phyloP scores from a whole-genome alignment of 2,329 filamentous ascomycete species.

The Rugonectria rugulosa region DNA sequence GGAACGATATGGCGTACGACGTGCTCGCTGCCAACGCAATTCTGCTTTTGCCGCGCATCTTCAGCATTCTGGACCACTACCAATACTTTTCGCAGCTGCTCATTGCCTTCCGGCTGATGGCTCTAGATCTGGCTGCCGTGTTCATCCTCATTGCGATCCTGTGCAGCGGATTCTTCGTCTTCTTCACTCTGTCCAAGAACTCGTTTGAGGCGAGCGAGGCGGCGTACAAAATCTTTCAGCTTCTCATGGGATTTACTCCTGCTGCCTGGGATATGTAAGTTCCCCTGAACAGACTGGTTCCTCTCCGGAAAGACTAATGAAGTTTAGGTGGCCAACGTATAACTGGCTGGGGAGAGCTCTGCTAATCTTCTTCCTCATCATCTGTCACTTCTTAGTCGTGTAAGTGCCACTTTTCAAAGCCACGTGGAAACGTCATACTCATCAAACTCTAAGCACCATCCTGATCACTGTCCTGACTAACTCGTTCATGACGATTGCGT shows the following conservation, averaged over 20 bases:
- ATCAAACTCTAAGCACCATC: slow-evolving; percentile 67
- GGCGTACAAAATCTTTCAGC: slow-evolving; percentile 92
- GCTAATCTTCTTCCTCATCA: slow-evolving; percentile 84
- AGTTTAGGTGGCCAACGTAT: slow-evolving; percentile 70
- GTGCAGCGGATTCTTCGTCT: slow-evolving; percentile 95
- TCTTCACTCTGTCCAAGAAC: slow-evolving; percentile 83
- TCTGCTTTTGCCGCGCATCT: slow-evolving; percentile 86
- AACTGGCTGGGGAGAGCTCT: slow-evolving; percentile 80
- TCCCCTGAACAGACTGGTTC: not conserved
- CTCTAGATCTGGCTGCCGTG: slow-evolving; percentile 84
- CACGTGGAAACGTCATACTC: slow-evolving; percentile 8
- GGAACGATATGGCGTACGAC: slow-evolving; percentile 89
- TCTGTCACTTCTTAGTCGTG: slow-evolving; percentile 94
- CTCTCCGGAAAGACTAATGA: slow-evolving; percentile 22
- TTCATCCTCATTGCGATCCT: slow-evolving; percentile 84
- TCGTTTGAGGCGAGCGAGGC: slow-evolving; percentile 75
- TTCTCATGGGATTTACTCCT: slow-evolving; percentile 94
- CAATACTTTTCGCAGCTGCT: slow-evolving; percentile 95
- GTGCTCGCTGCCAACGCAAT: slow-evolving; percentile 93
- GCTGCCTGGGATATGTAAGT: slow-evolving; percentile 88
- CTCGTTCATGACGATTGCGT: slow-evolving; percentile 93
- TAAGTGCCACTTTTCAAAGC: slow-evolving; percentile 46
- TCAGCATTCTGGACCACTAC: slow-evolving; percentile 93
- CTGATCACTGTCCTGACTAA: slow-evolving; percentile 96
- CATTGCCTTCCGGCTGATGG: slow-evolving; percentile 95